A percentile compares a stretch with the other conserved stretches of the same genome.
phyloP scores from a whole-genome alignment of 2,329 filamentous ascomycete species.

The Trichophyton schoenleinii region DNA sequence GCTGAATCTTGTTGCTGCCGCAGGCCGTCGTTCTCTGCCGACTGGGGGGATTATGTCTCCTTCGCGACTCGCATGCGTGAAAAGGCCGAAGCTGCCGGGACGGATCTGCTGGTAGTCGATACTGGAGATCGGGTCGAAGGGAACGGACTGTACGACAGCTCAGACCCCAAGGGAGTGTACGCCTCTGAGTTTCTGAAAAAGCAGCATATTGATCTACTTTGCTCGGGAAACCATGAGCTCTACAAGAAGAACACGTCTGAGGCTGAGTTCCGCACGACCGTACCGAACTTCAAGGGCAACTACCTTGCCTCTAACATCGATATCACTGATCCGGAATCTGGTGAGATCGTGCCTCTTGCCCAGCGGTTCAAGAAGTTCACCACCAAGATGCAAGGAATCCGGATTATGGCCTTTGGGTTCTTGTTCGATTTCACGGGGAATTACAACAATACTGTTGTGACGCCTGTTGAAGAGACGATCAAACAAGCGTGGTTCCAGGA shows the following conservation, averaged over 20 bases:
- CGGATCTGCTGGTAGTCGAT: constrained; percentile 84
- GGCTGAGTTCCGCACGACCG: constrained; percentile 64
- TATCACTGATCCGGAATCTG: constrained; percentile 61
- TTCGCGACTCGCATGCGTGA: constrained; percentile 73
- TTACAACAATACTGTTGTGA: constrained; percentile 78
- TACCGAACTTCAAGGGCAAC: constrained; percentile 65
- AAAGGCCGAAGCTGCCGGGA: constrained; percentile 63
- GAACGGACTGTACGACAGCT: constrained; percentile 88
- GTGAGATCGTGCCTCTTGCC: constrained; percentile 61
- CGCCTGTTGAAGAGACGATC: constrained; percentile 65
- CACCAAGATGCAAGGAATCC: constrained; percentile 76
- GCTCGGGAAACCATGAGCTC: constrained; percentile 87
- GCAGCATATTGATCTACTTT: constrained; percentile 72
- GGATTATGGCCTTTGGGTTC: constrained; percentile 82
- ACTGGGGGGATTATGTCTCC: constrained; percentile 96
- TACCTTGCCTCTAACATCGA: constrained; percentile 92
- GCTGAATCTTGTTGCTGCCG: not conserved
- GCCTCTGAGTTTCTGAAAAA: constrained; percentile 77
- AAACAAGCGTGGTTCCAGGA: constrained; percentile 80
- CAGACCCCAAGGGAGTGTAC: constrained; percentile 73
- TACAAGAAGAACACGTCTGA: constrained; percentile 70
- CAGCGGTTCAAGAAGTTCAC: constrained; percentile 77
- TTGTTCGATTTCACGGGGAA: constrained; percentile 88
- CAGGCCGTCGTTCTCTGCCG: constrained; percentile 46
- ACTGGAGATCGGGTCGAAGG: constrained; percentile 90